Base-by-base conservation (phyloP, 2,329 filamentous ascomycete genomes). In the Hypoxylon sp. region DNA sequence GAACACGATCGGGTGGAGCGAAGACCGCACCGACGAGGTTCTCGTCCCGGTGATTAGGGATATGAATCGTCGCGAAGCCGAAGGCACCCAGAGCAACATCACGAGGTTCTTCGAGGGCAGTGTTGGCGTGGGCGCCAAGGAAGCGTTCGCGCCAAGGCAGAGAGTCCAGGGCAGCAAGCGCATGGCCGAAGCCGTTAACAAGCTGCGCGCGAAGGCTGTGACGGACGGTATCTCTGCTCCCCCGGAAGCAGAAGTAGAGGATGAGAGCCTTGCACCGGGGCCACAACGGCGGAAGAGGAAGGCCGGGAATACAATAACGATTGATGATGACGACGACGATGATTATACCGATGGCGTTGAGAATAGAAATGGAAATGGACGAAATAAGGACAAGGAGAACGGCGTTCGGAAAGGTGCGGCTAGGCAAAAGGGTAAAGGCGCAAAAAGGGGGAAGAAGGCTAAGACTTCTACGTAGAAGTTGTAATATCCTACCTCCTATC, bases 51-150 rank as follows among this genome's bases (percentile, higher is more conserved):
- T 99, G 1, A 96, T 99, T 70, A 87, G 91, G 62, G 96, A 99
- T 76, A 97, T 99, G 92, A 98, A 98, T 78, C 88, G 89, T 3
- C 87, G 96, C 42, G 92, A 93, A 71, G 86, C 89, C 29, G 96
- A 98, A 81, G 96, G 96, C 6, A 98, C 95, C 17, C 96, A 99
- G 83, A 91, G 90, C 65, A 99, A 99, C 74, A 97, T 99, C 72
- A 99, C 96, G n/a, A 86, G 90, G 24, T 99, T 91, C 79, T 98
- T 98, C 78, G 88, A 89, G 11, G 95, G 95, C 0, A 81, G 83
- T 3, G 90, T 93, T 0, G 92, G 92, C 0, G 86, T 86, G 0
- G 92, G 92, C 0, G 87, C 87, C 66, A 87, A 82, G 39, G 87
- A 90, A 68, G 88, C 87, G 0, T 94, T 93, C 81, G 92, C 85